phyloP scores from a whole-genome alignment of 2,329 filamentous ascomycete species.

The Plenodomus biglobosus region DNA sequence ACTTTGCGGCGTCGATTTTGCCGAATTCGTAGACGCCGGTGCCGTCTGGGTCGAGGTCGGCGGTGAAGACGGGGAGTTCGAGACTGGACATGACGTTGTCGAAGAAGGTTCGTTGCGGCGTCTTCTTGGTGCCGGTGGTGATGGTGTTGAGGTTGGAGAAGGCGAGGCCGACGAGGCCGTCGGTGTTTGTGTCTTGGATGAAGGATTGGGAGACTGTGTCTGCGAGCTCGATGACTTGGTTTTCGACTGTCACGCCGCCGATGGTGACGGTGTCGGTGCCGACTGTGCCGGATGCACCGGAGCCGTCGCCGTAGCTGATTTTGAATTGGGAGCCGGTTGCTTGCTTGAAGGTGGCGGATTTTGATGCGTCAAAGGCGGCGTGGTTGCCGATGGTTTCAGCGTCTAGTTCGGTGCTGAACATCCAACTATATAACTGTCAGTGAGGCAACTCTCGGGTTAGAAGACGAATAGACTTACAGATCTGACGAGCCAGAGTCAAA shows the following conservation, averaged over 20 bases:
- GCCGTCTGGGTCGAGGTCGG: conserved; percentile 62
- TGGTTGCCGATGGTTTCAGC: conserved; percentile 53
- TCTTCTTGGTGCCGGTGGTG: conserved; percentile 55
- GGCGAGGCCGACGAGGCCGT: conserved; percentile 70
- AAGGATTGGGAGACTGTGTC: conserved; percentile 61
- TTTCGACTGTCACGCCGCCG: conserved; percentile 62
- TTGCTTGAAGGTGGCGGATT: conserved; percentile 55
- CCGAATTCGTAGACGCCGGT: conserved; percentile 74
- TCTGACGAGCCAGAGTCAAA: conserved; percentile 78
- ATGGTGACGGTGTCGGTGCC: conserved; percentile 69
- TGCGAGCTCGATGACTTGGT: conserved; percentile 69
- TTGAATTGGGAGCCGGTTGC: conserved; percentile 58
- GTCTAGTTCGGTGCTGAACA: conserved; percentile 65
- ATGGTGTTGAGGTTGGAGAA: conserved; percentile 65
- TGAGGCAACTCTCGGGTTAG: background rate
- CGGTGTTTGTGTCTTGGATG: conserved; percentile 59
- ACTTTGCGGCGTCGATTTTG: conserved; percentile 64
- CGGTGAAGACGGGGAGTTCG: conserved; percentile 69
- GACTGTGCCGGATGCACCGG: conserved; percentile 63
- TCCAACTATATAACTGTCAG: conserved; percentile 56
- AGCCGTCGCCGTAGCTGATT: conserved; percentile 70
- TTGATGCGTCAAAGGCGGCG: conserved; percentile 56
- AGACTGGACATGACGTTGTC: conserved; percentile 66
- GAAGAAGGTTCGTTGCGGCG: conserved; percentile 70
- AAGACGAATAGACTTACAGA: conserved; percentile 50